Percentiles rank a stretch among this genome's conserved stretches.
These are phyloP conservation scores for Cutaneotrichosporon sp. DNA, from an alignment of 1,284 basidiomycete species.

Conservation along the genomic window DNA sequence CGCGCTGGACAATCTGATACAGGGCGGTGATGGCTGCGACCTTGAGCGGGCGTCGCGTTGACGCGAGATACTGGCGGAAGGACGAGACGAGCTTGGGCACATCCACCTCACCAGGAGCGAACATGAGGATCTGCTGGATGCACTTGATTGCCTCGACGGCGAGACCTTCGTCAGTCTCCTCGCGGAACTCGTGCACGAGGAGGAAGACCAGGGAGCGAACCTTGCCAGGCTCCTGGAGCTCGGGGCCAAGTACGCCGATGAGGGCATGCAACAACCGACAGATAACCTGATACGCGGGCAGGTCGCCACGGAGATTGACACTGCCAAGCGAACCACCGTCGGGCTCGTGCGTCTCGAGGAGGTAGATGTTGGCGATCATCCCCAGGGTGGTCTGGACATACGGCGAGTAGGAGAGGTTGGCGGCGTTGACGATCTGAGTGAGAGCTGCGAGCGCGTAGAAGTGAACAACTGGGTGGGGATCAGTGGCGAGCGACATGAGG, in stretches of 20 bases:
- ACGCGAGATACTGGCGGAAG: constrained; percentile 70
- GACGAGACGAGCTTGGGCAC: constrained; percentile 69
- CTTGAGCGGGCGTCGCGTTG: constrained; percentile 75
- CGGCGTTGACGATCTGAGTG: constrained; percentile 81
- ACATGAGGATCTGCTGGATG: constrained; percentile 94
- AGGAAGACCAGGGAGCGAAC: constrained; percentile 76
- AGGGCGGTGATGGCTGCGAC: constrained; percentile 90
- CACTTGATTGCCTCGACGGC: constrained; percentile 92
- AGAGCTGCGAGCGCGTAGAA: constrained; percentile 86
- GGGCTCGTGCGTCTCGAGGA: constrained; percentile 85
- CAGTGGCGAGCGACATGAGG: constrained; percentile 88
- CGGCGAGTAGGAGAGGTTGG: constrained; percentile 84
- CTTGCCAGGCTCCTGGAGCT: constrained; percentile 82
- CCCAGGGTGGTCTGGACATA: constrained; percentile 85
- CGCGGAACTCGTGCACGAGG: constrained; percentile 77
- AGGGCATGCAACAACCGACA: constrained; percentile 89
- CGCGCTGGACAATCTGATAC: constrained; percentile 95
- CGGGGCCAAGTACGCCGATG: constrained; percentile 90
- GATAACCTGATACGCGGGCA: constrained; percentile 84
- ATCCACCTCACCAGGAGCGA: constrained; percentile 76
- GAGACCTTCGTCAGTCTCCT: constrained; percentile 81
- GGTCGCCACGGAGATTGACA: constrained; percentile 81
- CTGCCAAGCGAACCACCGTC: constrained; percentile 83
- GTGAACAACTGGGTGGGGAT: constrained; percentile 95
- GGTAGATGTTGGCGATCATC: constrained; percentile 85